These are phyloP conservation scores for Coniochaeta sp. DNA, from an alignment of 2,329 filamentous ascomycete species.

Conservation along the genomic window DNA sequence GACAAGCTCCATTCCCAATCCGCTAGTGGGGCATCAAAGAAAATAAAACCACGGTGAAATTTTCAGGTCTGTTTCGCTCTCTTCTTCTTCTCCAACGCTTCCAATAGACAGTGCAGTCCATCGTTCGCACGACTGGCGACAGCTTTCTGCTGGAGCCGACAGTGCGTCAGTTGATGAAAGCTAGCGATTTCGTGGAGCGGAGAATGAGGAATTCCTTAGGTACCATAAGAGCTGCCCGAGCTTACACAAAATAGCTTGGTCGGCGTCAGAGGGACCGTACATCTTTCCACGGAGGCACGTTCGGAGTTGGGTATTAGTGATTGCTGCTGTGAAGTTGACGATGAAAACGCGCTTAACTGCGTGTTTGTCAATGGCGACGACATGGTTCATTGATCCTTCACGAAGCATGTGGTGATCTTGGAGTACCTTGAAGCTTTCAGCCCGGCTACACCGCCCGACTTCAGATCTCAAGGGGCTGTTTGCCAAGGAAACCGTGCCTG, in stretches of 20 bases:
- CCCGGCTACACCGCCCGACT: too few relatives aligned
- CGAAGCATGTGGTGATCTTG: too few relatives aligned
- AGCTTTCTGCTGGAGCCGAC: slow-evolving; percentile 61
- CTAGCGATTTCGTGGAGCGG: slow-evolving; percentile 51
- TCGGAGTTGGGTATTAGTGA: not conserved
- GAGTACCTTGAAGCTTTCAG: too few relatives aligned
- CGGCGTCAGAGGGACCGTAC: slow-evolving; percentile 80
- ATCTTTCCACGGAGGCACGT: not conserved
- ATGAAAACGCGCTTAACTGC: too few relatives aligned
- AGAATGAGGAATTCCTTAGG: slow-evolving; percentile 37
- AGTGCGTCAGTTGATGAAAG: slow-evolving; percentile 54
- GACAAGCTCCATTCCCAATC: not conserved
- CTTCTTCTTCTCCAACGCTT: slow-evolving; percentile 53
- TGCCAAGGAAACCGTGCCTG: too few relatives aligned
- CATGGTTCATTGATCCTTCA: too few relatives aligned
- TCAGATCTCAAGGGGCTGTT: too few relatives aligned
- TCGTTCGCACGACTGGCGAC: slow-evolving; percentile 47
- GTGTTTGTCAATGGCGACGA: too few relatives aligned
- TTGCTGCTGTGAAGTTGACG: too few relatives aligned
- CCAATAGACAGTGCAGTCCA: slow-evolving; percentile 83
- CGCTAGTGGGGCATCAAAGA: not conserved
- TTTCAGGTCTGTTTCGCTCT: slow-evolving; percentile 20
- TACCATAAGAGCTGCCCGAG: slow-evolving; percentile 52
- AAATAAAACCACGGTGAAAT: slow-evolving; percentile 3
- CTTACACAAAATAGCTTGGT: slow-evolving; percentile 57